Evolutionary conservation across 2,329 filamentous ascomycete genomes (phyloP).

Genomic region (Penicillium sp.): DNA sequence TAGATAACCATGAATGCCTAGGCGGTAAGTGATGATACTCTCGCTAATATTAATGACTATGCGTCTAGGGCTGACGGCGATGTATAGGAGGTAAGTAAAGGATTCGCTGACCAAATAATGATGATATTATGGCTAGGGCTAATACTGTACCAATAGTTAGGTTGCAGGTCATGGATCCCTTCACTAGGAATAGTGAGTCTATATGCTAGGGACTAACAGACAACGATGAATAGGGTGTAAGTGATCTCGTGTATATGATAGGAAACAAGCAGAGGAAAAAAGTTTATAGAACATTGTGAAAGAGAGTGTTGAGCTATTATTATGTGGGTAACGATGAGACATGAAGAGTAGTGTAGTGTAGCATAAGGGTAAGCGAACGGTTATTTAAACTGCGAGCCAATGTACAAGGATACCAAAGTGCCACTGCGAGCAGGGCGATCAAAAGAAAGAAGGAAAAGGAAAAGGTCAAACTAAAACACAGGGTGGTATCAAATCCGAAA

Average conservation of each 20-base stretch:
- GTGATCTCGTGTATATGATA: neutral
- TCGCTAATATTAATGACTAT: too few species aligned
- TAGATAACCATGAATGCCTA: too few species aligned
- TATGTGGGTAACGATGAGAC: conserved; percentile 22
- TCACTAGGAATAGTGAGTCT: too few species aligned
- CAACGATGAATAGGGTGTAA: too few species aligned
- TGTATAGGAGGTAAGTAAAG: too few species aligned
- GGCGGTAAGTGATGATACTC: too few species aligned
- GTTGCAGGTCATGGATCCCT: too few species aligned
- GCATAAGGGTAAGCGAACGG: neutral
- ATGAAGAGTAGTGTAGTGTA: conserved; percentile 6
- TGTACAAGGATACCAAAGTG: conserved; percentile 15
- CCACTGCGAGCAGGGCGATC: neutral
- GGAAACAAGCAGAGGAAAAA: neutral
- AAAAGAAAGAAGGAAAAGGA: conserved; percentile 2
- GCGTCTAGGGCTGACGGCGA: too few species aligned
- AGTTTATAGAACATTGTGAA: conserved; percentile 12
- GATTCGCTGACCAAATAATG: too few species aligned
- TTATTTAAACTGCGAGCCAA: conserved; percentile 2
- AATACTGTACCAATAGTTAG: too few species aligned
- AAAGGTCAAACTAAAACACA: neutral
- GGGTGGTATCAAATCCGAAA: conserved; percentile 31
- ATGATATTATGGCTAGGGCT: too few species aligned
- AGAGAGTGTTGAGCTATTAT: conserved; percentile 21
- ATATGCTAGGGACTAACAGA: too few species aligned